phyloP scores from a whole-genome alignment of 2,329 filamentous ascomycete species.

The Davidsoniella australis region DNA sequence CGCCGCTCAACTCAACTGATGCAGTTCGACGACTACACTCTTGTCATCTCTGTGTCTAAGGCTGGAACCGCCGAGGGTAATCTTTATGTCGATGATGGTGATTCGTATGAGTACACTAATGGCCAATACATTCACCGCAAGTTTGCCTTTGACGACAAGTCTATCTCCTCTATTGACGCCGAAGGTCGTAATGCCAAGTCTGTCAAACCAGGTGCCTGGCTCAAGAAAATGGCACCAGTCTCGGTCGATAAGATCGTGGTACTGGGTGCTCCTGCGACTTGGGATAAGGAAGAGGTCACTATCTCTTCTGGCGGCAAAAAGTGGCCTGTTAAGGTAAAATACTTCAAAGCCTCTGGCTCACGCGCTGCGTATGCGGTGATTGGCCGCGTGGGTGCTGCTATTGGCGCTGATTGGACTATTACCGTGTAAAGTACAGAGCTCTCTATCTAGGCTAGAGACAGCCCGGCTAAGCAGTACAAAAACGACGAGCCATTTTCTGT shows the following conservation, averaged over 20 bases:
- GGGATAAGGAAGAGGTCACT: constrained; percentile 46
- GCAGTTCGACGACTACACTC: constrained; percentile 88
- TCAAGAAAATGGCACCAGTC: constrained; percentile 64
- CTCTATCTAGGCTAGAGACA: not conserved
- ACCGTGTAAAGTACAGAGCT: constrained; percentile 16
- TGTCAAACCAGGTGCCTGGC: constrained; percentile 47
- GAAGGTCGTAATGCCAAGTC: constrained; percentile 37
- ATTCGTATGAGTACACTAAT: constrained; percentile 72
- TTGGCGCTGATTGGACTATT: constrained; percentile 37
- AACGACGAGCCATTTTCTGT: too few relatives aligned
- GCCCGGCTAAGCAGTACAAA: too few relatives aligned
- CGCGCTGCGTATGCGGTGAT: constrained; percentile 35
- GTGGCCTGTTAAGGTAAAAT: constrained; percentile 44
- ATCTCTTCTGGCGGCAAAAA: constrained; percentile 36
- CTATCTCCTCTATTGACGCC: constrained; percentile 54
- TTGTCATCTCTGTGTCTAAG: constrained; percentile 44
- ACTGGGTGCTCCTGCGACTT: constrained; percentile 58
- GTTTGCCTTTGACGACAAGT: constrained; percentile 48
- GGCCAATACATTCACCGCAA: constrained; percentile 78
- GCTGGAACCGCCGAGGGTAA: constrained; percentile 54
- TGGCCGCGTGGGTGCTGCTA: constrained; percentile 31
- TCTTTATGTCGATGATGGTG: constrained; percentile 84
- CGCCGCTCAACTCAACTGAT: constrained; percentile 75
- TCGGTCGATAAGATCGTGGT: constrained; percentile 70
- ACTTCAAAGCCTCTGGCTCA: constrained; percentile 29